Conservation (phyloP, 306 rosid species). For the Erythrophleum fordii region DNA sequence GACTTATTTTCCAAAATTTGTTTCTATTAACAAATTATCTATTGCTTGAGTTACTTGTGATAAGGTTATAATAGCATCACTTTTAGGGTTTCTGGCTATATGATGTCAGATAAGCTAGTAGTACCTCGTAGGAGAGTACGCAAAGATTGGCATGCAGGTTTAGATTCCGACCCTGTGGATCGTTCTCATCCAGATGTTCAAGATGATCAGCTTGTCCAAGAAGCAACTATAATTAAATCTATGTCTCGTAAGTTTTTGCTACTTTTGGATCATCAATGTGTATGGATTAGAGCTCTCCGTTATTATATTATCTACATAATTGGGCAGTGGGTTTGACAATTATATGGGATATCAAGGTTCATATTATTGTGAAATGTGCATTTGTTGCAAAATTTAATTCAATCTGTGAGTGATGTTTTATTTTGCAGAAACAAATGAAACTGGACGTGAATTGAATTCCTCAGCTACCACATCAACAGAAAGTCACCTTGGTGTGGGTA, state of each 20-base stretch:
- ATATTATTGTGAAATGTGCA: slow-evolving; percentile 27
- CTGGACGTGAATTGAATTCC: slow-evolving; percentile 43
- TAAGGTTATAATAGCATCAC: slow-evolving; percentile 27
- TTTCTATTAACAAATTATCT: background rate
- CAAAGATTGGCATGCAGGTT: slow-evolving; percentile 84
- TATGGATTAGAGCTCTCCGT: slow-evolving; percentile 12
- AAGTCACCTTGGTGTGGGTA: slow-evolving; percentile 35
- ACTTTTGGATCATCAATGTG: slow-evolving; percentile 19
- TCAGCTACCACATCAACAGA: slow-evolving; percentile 51
- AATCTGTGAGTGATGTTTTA: slow-evolving; percentile 29
- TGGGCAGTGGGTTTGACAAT: slow-evolving; percentile 19
- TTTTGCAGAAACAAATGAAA: slow-evolving; percentile 61
- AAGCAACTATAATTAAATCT: slow-evolving; percentile 57
- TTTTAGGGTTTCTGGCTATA: slow-evolving; percentile 88
- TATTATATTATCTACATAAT: slow-evolving; percentile 12
- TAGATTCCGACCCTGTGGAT: slow-evolving; percentile 79
- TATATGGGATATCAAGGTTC: slow-evolving; percentile 28
- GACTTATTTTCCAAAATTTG: slow-evolving; percentile 30
- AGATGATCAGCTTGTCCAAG: slow-evolving; percentile 71
- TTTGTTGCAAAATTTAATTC: slow-evolving; percentile 22
- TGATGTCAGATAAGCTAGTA: slow-evolving; percentile 91
- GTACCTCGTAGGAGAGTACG: slow-evolving; percentile 86
- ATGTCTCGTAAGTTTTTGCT: slow-evolving; percentile 57
- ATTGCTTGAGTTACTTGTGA: slow-evolving; percentile 16
- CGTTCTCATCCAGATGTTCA: slow-evolving; percentile 91